phyloP scores from a whole-genome alignment of 768 basidiomycete genomes.

The Porpolomopsis calyptriformis region DNA sequence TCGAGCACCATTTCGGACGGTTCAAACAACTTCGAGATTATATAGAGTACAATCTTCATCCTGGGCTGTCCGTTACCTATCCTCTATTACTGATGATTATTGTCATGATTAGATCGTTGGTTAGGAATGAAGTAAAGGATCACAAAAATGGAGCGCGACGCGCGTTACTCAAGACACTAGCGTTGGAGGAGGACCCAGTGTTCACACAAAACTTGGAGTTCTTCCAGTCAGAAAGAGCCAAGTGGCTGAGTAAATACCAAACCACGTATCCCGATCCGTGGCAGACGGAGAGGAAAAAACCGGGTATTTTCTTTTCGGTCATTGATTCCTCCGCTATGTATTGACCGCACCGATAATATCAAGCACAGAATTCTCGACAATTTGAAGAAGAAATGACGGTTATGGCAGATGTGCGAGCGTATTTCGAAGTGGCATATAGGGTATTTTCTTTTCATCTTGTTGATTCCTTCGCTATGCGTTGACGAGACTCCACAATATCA shows the following conservation, averaged over 20 bases:
- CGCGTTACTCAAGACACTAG: constrained; percentile 4
- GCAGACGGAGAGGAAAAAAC: no score
- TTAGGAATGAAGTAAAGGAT: constrained; percentile 1
- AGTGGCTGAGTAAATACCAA: constrained; percentile 15
- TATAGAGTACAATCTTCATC: constrained; percentile 13
- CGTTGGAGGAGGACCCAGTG: constrained; percentile 5
- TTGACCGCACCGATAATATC: no score
- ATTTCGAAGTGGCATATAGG: constrained; percentile 46
- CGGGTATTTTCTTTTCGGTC: no score
- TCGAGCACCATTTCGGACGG: constrained; percentile 21
- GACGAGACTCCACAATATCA: neutral
- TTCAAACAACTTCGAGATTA: constrained; percentile 20
- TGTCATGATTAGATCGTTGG: neutral
- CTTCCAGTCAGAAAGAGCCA: constrained; percentile 11
- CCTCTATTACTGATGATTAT: neutral
- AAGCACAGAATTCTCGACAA: neutral
- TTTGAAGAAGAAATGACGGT: constrained; percentile 31
- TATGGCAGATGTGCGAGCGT: constrained; percentile 47
- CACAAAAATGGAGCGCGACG: constrained; percentile 1
- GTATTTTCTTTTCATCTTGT: constrained; percentile 18
- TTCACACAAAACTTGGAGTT: constrained; percentile 22
- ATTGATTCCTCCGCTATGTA: no score
- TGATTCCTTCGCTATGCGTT: neutral
- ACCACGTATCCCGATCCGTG: neutral
- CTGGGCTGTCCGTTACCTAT: neutral